phyloP scores from a whole-genome alignment of 495 filamentous ascomycete genomes.

The Penicillium diatomitis region DNA sequence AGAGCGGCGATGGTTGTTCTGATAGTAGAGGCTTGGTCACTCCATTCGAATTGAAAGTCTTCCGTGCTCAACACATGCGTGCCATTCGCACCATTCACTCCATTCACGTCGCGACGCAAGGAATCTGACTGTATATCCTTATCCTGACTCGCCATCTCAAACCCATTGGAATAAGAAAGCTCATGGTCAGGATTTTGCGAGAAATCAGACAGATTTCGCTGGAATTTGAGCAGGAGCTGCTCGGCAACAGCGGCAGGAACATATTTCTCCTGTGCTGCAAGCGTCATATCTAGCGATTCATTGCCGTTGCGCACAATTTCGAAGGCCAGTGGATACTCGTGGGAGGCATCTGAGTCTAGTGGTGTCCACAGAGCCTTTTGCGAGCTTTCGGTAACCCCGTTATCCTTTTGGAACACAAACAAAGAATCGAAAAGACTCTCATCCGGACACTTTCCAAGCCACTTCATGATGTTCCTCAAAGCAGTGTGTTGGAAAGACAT shows the following conservation, averaged over 20 bases:
- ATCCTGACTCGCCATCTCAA: not conserved
- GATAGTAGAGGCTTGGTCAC: conserved; percentile 35
- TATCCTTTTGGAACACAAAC: conserved; percentile 56
- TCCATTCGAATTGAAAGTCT: conserved; percentile 43
- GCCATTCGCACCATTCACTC: not conserved
- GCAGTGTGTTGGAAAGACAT: conserved; percentile 38
- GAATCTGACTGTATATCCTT: no score
- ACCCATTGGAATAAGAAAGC: conserved; percentile 9
- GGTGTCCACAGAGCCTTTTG: conserved; percentile 44
- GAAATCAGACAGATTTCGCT: conserved; percentile 16
- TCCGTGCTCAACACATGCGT: not conserved
- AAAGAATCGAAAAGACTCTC: conserved; percentile 35
- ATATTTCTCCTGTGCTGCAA: conserved; percentile 37
- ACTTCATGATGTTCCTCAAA: conserved; percentile 36
- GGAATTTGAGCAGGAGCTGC: conserved; percentile 17
- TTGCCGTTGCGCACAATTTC: conserved; percentile 50
- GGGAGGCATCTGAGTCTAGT: conserved; percentile 44
- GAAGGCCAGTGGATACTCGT: conserved; percentile 63
- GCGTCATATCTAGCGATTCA: conserved; percentile 37
- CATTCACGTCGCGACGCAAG: not conserved
- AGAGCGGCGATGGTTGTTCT: conserved; percentile 52
- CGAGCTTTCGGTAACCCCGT: conserved; percentile 7
- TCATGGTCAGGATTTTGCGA: conserved; percentile 10
- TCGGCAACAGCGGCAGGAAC: conserved; percentile 11
- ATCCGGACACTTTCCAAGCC: conserved; percentile 29